These are phyloP conservation scores for Hypoxylon trugodes DNA, from an alignment of 495 filamentous ascomycete species.

Conservation along the genomic window DNA sequence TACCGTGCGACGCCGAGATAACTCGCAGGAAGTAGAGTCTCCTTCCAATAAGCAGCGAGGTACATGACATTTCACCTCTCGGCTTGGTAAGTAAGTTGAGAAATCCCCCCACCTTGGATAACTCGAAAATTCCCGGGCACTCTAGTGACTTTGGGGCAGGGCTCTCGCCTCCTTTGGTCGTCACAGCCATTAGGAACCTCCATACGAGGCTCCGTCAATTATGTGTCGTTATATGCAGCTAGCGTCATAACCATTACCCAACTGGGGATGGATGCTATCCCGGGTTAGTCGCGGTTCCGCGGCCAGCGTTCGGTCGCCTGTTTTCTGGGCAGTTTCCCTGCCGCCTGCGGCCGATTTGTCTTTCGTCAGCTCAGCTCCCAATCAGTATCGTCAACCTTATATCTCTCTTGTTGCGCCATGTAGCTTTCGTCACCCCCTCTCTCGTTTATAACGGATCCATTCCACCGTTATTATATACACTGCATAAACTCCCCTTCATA, in stretches of 20 bases:
- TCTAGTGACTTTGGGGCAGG: slow-evolving; percentile 17
- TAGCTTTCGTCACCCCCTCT: slow-evolving; percentile 41
- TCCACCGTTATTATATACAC: slow-evolving; percentile 27
- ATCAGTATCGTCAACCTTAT: slow-evolving; percentile 37
- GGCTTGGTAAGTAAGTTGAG: neutral
- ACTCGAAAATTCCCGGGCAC: slow-evolving; percentile 25
- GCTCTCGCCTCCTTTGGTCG: slow-evolving; percentile 20
- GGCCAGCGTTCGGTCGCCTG: neutral
- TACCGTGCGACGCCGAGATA: slow-evolving; percentile 29
- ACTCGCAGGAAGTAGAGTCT: slow-evolving; percentile 11
- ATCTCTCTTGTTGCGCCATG: slow-evolving; percentile 46
- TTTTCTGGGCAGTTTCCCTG: slow-evolving; percentile 7
- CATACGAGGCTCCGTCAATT: neutral
- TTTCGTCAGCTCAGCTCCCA: slow-evolving; percentile 44
- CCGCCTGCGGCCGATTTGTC: slow-evolving; percentile 35
- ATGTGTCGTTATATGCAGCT: slow-evolving; percentile 15
- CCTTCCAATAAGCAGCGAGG: slow-evolving; percentile 21
- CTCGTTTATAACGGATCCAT: slow-evolving; percentile 45
- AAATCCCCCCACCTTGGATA: too few relatives aligned
- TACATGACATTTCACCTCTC: slow-evolving; percentile 9
- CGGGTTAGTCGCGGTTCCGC: slow-evolving; percentile 29
- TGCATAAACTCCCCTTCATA: slow-evolving; percentile 37
- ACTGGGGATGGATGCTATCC: slow-evolving; percentile 28
- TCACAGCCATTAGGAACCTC: slow-evolving; percentile 16
- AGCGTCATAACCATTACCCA: slow-evolving; percentile 29